Base-by-base conservation (phyloP, 1,284 basidiomycete genomes). In the Rhizoctonia solani region DNA sequence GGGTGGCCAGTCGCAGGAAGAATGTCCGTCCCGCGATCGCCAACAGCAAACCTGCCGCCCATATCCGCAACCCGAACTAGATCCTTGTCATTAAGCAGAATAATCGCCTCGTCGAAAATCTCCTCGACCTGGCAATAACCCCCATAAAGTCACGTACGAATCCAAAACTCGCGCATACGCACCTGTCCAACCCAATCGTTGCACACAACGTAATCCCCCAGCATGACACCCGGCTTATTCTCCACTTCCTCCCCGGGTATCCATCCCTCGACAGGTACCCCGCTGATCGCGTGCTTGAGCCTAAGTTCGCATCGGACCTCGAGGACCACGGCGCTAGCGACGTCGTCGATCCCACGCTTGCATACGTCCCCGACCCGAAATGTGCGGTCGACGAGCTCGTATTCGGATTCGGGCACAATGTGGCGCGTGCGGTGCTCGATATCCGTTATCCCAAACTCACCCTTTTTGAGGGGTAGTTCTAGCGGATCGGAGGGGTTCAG, bases 111-210 rank as follows among this genome's bases (percentile, higher is more conserved):
- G 73, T 96, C 93, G 71, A 92, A 94, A 66, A 94, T 83, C 90
- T 93, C 66, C 14, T 29, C 56, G 37, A 50, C 47, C 23, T 53
- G 63, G n/a, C n/a, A n/a, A n/a, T n/a, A n/a, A n/a, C 23, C 9
- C n/a, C 46, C 16, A 16, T 19, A 27, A 21, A 21, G 34, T 39
- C 16, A 19, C 23, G 34, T 34, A 23, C 29, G 19, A 54, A 32
- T 9, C 65, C 14, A 56, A 37, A n/a, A 16, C 6, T n/a, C 21
- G 34, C 16, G 75, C 66, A 34, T 34, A 34, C 32, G 32, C 34
- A 78, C 78, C 72, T 94, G 90, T 58, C 94, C 94, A 72, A 97
- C 81, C 95, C 95, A 98, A 74, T 94, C 86, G 69, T 90, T 84
- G 74, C 85, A 86, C 4, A 88, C 80, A 61, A 95, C 90, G 78